These are phyloP conservation scores for Sugiyamaella novakii DNA, from an alignment of 1,139 yeast species.

Conservation along the genomic window DNA sequence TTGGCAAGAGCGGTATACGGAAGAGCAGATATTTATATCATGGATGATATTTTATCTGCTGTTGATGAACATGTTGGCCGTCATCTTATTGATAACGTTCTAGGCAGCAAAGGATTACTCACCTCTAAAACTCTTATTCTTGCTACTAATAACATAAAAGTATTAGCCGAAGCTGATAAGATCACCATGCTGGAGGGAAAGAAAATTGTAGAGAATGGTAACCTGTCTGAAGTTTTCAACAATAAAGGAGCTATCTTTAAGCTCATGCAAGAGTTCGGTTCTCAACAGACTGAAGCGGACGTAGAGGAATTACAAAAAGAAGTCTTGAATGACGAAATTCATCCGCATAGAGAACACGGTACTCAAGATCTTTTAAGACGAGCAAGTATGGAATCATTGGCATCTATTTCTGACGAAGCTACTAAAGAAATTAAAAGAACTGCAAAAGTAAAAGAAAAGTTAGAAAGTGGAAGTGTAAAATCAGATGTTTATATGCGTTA, in stretches of 20 bases:
- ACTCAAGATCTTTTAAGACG: slow-evolving; percentile 55
- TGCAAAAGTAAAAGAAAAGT: slow-evolving; percentile 26
- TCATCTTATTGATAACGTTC: slow-evolving; percentile 59
- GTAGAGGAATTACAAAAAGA: slow-evolving; percentile 17
- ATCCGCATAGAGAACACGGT: slow-evolving; percentile 12
- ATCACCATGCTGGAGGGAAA: slow-evolving; percentile 61
- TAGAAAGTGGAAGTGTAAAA: slow-evolving; percentile 27
- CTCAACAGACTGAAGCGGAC: slow-evolving; percentile 28
- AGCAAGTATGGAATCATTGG: slow-evolving; percentile 65
- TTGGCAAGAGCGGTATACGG: slow-evolving; percentile 86
- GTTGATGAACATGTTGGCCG: slow-evolving; percentile 83
- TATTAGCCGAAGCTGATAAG: slow-evolving; percentile 65
- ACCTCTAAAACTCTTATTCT: slow-evolving; percentile 68
- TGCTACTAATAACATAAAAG: slow-evolving; percentile 78
- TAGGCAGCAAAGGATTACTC: slow-evolving; percentile 66
- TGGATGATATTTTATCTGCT: slow-evolving; percentile 80
- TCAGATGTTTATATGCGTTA: slow-evolving; percentile 69
- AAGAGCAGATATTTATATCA: slow-evolving; percentile 72
- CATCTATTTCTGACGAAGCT: slow-evolving; percentile 40
- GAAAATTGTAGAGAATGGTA: slow-evolving; percentile 51
- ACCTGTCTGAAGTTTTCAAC: slow-evolving; percentile 33
- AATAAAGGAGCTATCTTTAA: slow-evolving; percentile 27
- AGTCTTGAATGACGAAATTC: slow-evolving; percentile 23
- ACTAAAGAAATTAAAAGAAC: slow-evolving; percentile 25
- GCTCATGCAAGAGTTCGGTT: slow-evolving; percentile 42